Evolutionary conservation across 176 grass and related monocot genomes (phyloP), one percentile per base, ranked within the genome.

Genomic region (Elymus sibiricus): DNA sequence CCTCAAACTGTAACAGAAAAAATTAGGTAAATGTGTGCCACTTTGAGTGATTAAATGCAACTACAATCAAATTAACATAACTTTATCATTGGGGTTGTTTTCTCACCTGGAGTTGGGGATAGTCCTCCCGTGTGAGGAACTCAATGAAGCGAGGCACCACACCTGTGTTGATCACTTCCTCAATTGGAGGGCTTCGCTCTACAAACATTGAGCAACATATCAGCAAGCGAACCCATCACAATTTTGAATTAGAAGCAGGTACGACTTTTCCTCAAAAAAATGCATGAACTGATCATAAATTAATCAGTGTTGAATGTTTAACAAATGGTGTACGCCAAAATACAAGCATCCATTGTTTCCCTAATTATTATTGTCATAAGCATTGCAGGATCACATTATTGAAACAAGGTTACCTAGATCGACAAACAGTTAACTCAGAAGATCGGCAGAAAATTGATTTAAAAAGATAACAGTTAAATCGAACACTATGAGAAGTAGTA

Each of bases 151-250:
- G 89, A 29, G 93, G 95, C 27, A 98, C 95, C 22, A 98, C 91
- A 7, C 95, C 95, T 37, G 95, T 87, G 89, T 68, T 84, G 64
- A 98, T 98, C 21, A 98, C 95, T 74, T 98, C 95, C 67, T 98
- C 93, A 5, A 98, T 95, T 9, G 95, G 95, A 74, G 95, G 95
- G 37, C 91, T 93, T 35, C 95, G 91, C 78, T 98, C 93, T 98
- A 47, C 42, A 83, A 78, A 86, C 7, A 79, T 60, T 61, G 61
- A 76, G 14, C 64, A 84, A 40, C 17, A 55, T 19, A 27, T 91
- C 77, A 85, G 60, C 6, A 26, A 26, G n/a, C 22, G 6, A 4
- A 3, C 2, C 8, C 4, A 19, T 11, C 9, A 21, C 2, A 55
- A 79, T 27, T 32, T 51, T 31, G 5, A 79, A 7, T 14, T 2